Evolutionary conservation across 169 alveolate species (phyloP).

Genomic region (Plasmodium cynomolgi): DNA sequence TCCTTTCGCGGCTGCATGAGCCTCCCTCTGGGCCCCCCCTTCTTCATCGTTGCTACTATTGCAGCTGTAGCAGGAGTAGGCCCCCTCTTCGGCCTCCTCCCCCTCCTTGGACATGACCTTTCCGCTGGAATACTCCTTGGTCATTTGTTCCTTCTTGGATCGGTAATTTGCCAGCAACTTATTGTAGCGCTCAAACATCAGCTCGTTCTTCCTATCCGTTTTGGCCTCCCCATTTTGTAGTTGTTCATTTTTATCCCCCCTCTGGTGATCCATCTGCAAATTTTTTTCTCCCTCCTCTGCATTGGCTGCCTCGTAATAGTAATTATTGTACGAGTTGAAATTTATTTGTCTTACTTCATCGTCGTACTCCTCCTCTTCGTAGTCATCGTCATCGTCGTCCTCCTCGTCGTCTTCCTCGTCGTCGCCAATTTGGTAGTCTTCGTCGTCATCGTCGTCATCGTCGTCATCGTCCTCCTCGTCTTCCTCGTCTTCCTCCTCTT

Average conservation of each 20-base stretch:
- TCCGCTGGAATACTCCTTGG: not conserved
- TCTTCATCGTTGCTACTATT: not conserved
- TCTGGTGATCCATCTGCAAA: not conserved
- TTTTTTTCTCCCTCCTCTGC: slow-evolving; percentile 6
- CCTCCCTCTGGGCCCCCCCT: not conserved
- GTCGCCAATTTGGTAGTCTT: not conserved
- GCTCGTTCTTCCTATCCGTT: not conserved
- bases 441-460: not conserved
- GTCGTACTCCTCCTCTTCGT: slow-evolving; percentile 33
- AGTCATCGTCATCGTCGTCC: slow-evolving; percentile 13
- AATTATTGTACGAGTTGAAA: slow-evolving; percentile 56
- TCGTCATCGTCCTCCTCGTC: not conserved
- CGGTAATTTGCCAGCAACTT: slow-evolving; percentile 18
- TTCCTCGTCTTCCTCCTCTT: not conserved
- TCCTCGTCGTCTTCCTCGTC: not conserved
- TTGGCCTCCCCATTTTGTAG: not conserved
- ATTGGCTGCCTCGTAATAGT: slow-evolving; percentile 16
- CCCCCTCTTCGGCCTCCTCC: slow-evolving; percentile 4
- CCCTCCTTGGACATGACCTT: not conserved
- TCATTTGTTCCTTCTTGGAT: slow-evolving; percentile 6
- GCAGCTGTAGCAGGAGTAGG: slow-evolving; percentile 1
- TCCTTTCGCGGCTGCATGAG: not conserved
- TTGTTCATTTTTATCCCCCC: not conserved
- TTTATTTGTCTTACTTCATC: slow-evolving; percentile 22
- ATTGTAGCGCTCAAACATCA: slow-evolving; percentile 40